Conservation (phyloP, 2,329 filamentous ascomycete genomes). For the Xylariaceae sp. region DNA sequence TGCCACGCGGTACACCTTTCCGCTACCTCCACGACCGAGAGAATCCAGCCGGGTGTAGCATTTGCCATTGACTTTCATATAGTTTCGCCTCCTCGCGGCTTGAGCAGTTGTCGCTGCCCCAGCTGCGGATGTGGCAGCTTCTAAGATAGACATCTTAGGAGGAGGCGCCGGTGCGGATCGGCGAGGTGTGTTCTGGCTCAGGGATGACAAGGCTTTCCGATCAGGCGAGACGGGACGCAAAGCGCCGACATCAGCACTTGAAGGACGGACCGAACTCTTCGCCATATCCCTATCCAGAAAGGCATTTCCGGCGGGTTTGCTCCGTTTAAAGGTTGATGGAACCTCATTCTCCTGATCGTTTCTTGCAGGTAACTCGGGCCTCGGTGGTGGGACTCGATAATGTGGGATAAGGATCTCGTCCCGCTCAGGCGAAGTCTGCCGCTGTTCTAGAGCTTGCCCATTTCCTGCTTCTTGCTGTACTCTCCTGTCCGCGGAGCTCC, state of each 20-base stretch:
- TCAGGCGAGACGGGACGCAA: conserved; percentile 53
- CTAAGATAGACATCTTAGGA: conserved; percentile 95
- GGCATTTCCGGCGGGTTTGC: conserved; percentile 58
- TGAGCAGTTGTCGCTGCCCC: conserved; percentile 78
- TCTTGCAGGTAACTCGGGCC: conserved; percentile 60
- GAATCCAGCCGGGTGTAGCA: conserved; percentile 87
- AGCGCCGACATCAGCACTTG: conserved; percentile 47
- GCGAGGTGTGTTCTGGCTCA: conserved; percentile 72
- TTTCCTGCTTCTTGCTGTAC: conserved; percentile 40
- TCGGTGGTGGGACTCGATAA: conserved; percentile 60
- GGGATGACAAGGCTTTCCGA: conserved; percentile 55
- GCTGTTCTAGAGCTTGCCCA: conserved; percentile 32
- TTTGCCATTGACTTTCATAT: conserved; percentile 88
- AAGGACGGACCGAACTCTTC: conserved; percentile 55
- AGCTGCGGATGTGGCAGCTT: conserved; percentile 82
- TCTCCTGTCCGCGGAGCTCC: conserved; percentile 46
- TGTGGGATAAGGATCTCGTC: conserved; percentile 51
- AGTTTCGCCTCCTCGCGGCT: conserved; percentile 74
- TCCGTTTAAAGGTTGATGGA: conserved; percentile 67
- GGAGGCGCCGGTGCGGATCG: conserved; percentile 79
- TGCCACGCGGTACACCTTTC: conserved; percentile 93
- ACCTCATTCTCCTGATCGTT: conserved; percentile 87
- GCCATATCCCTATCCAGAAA: conserved; percentile 58
- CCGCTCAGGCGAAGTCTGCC: conserved; percentile 37
- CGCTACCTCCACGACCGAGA: conserved; percentile 89